Percentiles rank a stretch among this genome's conserved stretches.
Evolutionary conservation across 345 rosid species (phyloP).

Genomic region (Mallotus nudiflorus): DNA sequence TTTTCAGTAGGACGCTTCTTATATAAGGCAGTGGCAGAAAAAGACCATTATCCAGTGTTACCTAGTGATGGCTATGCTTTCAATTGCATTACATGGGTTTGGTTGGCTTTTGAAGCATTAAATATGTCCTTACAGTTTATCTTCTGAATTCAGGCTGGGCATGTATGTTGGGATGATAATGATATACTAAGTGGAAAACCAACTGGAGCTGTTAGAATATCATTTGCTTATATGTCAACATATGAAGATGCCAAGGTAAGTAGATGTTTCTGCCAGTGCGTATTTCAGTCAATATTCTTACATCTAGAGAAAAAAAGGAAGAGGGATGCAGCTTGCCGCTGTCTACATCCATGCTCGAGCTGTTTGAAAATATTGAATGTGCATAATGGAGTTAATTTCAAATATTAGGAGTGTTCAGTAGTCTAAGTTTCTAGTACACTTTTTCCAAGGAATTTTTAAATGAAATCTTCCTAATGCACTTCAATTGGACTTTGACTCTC

Average conservation of each 20-base stretch:
- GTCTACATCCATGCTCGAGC: background rate
- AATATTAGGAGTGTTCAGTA: background rate
- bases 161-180: slow-evolving; percentile 95
- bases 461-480: background rate
- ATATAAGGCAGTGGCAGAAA: background rate
- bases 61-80: background rate
- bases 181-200: slow-evolving; percentile 84
- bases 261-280: slow-evolving; percentile 7
- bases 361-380: background rate
- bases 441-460: background rate
- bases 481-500: slow-evolving; percentile 6
- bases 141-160: slow-evolving; percentile 68
- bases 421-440: slow-evolving; percentile 4
- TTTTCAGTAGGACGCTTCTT: too few species aligned
- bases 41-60: too few species aligned
- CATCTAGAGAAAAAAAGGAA: background rate
- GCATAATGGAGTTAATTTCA: background rate
- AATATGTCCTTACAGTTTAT: slow-evolving; percentile 11
- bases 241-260: slow-evolving; percentile 89
- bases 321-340: slow-evolving; percentile 6
- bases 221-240: slow-evolving; percentile 96
- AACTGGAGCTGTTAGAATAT: slow-evolving; percentile 90
- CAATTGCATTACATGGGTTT: background rate
- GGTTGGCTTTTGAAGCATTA: slow-evolving; percentile 10
- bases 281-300: slow-evolving; percentile 4